Evolutionary conservation across 1,284 basidiomycete genomes (phyloP).

Genomic region (Cutaneotrichosporon sp.): DNA sequence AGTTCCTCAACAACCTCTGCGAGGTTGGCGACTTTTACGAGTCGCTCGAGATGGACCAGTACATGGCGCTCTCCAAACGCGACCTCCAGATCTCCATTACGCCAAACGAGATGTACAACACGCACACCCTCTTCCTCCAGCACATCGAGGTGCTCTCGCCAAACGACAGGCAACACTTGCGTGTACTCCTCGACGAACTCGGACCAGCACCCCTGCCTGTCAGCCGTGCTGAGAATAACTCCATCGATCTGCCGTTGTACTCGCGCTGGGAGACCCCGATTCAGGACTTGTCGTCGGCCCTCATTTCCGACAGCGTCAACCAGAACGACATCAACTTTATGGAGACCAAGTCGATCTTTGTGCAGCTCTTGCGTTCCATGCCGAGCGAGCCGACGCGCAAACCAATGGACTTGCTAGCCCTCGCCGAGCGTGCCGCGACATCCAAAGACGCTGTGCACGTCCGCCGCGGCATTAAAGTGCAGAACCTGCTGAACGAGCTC

Average conservation of each 20-base stretch:
- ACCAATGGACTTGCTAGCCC: conserved; percentile 80
- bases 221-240: conserved; percentile 92
- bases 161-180: conserved; percentile 94
- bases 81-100: conserved; percentile 97
- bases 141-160: conserved; percentile 93
- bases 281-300: conserved; percentile 89
- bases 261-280: conserved; percentile 99
- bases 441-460: conserved; percentile 94
- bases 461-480: conserved; percentile 95
- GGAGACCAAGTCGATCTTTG: conserved; percentile 99
- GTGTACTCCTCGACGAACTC: conserved; percentile 91
- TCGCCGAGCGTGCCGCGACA: conserved; percentile 92
- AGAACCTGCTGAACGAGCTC: conserved; percentile 94
- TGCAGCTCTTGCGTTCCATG: conserved; percentile 91
- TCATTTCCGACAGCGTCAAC: conserved; percentile 88
- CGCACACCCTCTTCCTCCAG: conserved; percentile 87
- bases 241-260: conserved; percentile 86
- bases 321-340: conserved; percentile 99
- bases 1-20: conserved; percentile 91
- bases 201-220: conserved; percentile 89
- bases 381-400: conserved; percentile 66
- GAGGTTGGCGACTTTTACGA: conserved; percentile 99
- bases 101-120: conserved; percentile 98
- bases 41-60: conserved; percentile 97
- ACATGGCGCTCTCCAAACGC: conserved; percentile 99